Percentiles rank a stretch among this genome's conserved stretches.
Evolutionary conservation across 2,329 filamentous ascomycete genomes (phyloP).

Genomic region (Arthrocladium fulminans): DNA sequence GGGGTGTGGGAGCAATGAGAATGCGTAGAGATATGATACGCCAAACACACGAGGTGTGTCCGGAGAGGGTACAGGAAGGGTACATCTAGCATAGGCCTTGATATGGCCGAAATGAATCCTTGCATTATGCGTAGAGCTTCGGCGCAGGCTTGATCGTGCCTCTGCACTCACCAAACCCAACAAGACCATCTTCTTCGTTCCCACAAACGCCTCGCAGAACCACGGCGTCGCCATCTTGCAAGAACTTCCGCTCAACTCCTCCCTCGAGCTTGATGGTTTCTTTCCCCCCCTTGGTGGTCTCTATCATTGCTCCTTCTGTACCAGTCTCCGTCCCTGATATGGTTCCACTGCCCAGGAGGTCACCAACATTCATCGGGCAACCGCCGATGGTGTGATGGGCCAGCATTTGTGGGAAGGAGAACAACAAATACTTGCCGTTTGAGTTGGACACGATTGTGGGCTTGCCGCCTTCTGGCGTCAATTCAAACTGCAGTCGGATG

Average conservation of each 20-base stretch:
- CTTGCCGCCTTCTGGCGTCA: slow-evolving; percentile 46
- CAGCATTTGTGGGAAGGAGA: slow-evolving; percentile 75
- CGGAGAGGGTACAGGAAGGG: too few relatives aligned
- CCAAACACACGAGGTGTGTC: not conserved
- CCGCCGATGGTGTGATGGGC: slow-evolving; percentile 69
- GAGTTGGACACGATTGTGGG: slow-evolving; percentile 52
- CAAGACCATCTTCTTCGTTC: slow-evolving; percentile 51
- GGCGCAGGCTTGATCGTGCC: slow-evolving; percentile 51
- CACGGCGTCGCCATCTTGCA: slow-evolving; percentile 66
- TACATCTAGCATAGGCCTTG: too few relatives aligned
- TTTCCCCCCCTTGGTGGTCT: slow-evolving; percentile 64
- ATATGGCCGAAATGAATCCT: not conserved
- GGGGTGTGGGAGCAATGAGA: too few relatives aligned
- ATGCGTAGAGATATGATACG: not conserved
- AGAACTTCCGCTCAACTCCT: slow-evolving; percentile 60
- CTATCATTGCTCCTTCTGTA: slow-evolving; percentile 60
- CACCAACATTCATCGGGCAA: slow-evolving; percentile 64
- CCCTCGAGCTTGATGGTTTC: slow-evolving; percentile 50
- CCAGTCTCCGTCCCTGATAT: slow-evolving; percentile 56
- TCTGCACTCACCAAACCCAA: slow-evolving; percentile 68
- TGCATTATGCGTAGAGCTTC: slow-evolving; percentile 9
- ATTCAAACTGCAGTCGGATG: slow-evolving; percentile 59
- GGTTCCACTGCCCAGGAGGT: slow-evolving; percentile 69
- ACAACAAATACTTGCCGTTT: slow-evolving; percentile 61
- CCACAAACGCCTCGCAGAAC: slow-evolving; percentile 59